Percentiles rank a stretch among this genome's conserved stretches.
These are phyloP conservation scores for Fragaria ananassa DNA, from an alignment of 306 rosid species.

Conservation along the genomic window DNA sequence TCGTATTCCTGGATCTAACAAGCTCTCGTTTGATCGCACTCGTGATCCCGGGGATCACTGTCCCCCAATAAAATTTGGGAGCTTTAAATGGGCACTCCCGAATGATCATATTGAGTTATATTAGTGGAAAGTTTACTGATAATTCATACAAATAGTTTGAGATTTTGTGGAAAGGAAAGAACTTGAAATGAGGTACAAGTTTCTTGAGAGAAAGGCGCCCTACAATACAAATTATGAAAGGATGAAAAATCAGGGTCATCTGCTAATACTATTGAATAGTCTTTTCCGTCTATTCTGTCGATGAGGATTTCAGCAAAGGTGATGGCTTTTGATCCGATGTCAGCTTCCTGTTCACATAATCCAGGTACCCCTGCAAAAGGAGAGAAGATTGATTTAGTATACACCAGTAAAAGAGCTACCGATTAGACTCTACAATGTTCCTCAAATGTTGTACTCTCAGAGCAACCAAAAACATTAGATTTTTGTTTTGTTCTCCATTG, in stretches of 20 bases:
- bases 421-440: background rate
- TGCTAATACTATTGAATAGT: background rate
- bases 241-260: background rate
- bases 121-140: background rate
- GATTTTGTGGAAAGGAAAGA: background rate
- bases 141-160: background rate
- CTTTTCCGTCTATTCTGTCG: background rate
- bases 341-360: conserved; percentile 57
- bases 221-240: background rate
- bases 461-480: background rate
- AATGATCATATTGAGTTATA: background rate
- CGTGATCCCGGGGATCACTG: too few species aligned
- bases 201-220: background rate
- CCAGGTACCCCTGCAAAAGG: conserved; percentile 69
- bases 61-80: background rate
- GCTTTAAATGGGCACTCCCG: background rate
- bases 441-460: background rate
- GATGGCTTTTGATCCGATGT: conserved; percentile 24
- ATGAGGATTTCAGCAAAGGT: background rate
- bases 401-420: background rate
- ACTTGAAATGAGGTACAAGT: conserved; percentile 2
- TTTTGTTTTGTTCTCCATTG: background rate
- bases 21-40: too few species aligned
- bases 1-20: too few species aligned
- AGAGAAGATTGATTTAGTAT: conserved; percentile 5